Evolutionary conservation across 768 basidiomycete species (phyloP), one percentile per base, ranked within the genome.

Genomic region (Termitomyces sp.): DNA sequence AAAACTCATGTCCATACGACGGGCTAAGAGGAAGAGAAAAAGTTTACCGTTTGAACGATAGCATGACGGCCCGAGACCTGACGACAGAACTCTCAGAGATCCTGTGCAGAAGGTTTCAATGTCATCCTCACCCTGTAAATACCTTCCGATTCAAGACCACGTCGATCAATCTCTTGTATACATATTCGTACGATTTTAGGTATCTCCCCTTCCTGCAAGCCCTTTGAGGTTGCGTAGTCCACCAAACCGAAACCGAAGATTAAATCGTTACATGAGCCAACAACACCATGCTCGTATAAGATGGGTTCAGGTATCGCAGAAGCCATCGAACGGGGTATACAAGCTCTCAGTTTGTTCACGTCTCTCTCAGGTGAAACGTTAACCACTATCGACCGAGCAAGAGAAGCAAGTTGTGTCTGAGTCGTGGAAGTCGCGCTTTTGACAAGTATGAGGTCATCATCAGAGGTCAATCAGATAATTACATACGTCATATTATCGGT

Each of bases 221-320:
- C 83, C 60, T 92, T 83, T 9, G 90, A 80, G 40, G 88, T 92
- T 16, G 94, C 91, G 66, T 97, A 96, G 66, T 95, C 94, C 41
- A 88, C 86, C 57, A 97, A 73, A 62, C 83, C 87, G 62, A 95
- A 85, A 24, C 94, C 94, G 67, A 96, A 97, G 35, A 95, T 90
- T 26, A 97, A 72, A 70, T 95, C 93, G 53, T 81, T 83, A 66
- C 94, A 97, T 67, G 86, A 85, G 26, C 94, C 94, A 26, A 96
- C 88, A 60, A 80, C 76, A 56, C 82, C 87, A 66, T 90, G 86
- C 64, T 88, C 79, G 71, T 94, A 93, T 64, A 90, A 73, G 38
- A 86, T 78, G 13, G 85, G 86, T 59, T 85, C 85, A 18, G 89
- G 91, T 52, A 83, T 86, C 16, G 86, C 78, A 30, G 79, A 79